Conservation (phyloP, 2,329 filamentous ascomycete genomes). For the Aspergillus sp. region DNA sequence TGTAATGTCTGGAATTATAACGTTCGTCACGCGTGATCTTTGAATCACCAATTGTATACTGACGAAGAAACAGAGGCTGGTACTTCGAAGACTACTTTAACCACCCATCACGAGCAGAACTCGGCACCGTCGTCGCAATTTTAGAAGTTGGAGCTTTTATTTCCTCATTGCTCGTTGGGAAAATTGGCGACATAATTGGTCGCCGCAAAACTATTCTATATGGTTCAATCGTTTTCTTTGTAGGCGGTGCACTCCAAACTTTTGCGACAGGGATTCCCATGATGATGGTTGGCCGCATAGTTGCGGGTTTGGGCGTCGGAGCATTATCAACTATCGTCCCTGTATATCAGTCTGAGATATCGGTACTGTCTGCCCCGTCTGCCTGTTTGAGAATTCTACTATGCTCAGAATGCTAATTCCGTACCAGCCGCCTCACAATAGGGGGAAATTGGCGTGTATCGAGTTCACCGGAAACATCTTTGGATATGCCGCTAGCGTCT, state of each 20-base stretch:
- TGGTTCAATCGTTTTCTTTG: slow-evolving; percentile 82
- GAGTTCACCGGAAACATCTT: slow-evolving; percentile 97
- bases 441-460: slow-evolving; percentile 93
- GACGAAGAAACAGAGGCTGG: slow-evolving; percentile 60
- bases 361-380: slow-evolving; percentile 38
- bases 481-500: slow-evolving; percentile 93
- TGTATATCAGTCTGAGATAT: slow-evolving; percentile 93
- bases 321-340: slow-evolving; percentile 89
- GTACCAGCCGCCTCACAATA: slow-evolving; percentile 77
- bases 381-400: not conserved
- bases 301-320: slow-evolving; percentile 83
- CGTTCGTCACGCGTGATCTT: slow-evolving; percentile 43
- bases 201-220: slow-evolving; percentile 88
- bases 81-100: slow-evolving; percentile 92
- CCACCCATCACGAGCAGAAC: slow-evolving; percentile 79
- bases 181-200: slow-evolving; percentile 87
- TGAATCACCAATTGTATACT: slow-evolving; percentile 8
- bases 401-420: slow-evolving; percentile 16
- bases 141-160: slow-evolving; percentile 91
- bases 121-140: slow-evolving; percentile 97
- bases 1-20: slow-evolving; percentile 70
- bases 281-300: slow-evolving; percentile 80
- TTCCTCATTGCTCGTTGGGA: slow-evolving; percentile 81
- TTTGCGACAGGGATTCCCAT: slow-evolving; percentile 80
- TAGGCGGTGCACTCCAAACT: slow-evolving; percentile 82